Conservation (phyloP, 1,284 basidiomycete genomes). For the Ustilago sp. region DNA sequence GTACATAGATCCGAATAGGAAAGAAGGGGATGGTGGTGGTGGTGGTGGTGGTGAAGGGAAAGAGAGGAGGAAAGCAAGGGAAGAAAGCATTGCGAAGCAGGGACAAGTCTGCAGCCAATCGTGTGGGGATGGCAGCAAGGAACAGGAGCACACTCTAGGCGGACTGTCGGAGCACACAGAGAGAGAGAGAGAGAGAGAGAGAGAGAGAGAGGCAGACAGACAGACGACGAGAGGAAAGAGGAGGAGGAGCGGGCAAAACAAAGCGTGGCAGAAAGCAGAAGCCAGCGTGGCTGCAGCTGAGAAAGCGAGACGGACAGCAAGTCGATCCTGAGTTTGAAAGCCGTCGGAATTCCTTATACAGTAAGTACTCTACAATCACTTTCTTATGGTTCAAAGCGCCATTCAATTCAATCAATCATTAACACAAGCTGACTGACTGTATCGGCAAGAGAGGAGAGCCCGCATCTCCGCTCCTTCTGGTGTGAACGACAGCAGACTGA, state of each 20-base stretch:
- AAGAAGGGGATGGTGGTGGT: constrained; percentile 4
- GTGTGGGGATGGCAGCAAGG: background rate
- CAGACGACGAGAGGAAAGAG: background rate
- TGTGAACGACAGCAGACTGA: background rate
- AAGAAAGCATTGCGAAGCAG: background rate
- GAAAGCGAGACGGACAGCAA: constrained; percentile 14
- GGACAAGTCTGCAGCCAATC: constrained; percentile 7
- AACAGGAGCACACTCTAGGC: background rate
- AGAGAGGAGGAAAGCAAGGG: background rate
- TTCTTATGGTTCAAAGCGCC: background rate
- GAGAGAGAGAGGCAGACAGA: constrained; percentile 1
- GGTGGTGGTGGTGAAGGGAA: background rate
- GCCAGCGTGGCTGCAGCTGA: constrained; percentile 3
- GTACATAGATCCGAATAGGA: background rate
- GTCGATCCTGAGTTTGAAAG: constrained; percentile 13
- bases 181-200: background rate
- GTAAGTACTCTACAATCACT: no score
- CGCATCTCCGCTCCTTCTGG: background rate
- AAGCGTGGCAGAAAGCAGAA: background rate
- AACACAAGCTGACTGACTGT: no score
- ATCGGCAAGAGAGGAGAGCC: no score
- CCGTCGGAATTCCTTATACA: background rate
- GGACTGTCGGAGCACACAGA: background rate
- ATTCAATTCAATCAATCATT: background rate
- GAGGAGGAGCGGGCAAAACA: constrained; percentile 4